These are phyloP conservation scores for Rutidosis leptorrhynchoides DNA, from an alignment of 129 eudicot species.

Conservation along the genomic window DNA sequence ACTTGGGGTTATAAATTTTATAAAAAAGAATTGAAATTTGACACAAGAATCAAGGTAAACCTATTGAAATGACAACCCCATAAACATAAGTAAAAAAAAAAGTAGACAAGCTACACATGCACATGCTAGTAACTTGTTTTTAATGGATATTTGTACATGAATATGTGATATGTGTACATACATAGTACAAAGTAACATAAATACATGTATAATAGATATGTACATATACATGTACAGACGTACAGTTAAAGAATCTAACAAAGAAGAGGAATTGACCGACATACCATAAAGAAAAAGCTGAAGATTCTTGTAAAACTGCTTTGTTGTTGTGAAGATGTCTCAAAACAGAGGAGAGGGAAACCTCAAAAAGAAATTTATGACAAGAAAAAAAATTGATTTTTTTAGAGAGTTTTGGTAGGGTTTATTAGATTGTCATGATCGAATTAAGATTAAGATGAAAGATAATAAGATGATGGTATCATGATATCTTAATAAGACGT, in stretches of 20 bases:
- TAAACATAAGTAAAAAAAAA: conserved; percentile 11
- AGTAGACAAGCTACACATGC: conserved; percentile 35
- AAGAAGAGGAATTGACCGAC: conserved; percentile 17
- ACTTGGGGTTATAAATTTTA: conserved; percentile 8
- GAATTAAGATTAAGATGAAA: conserved; percentile 1
- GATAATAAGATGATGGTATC: too few relatives aligned
- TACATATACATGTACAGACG: not conserved
- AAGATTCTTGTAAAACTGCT: conserved; percentile 19
- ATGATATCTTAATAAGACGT: too few relatives aligned
- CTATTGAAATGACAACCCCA: conserved; percentile 22
- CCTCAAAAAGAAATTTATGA: conserved; percentile 13
- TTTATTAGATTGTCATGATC: too few relatives aligned
- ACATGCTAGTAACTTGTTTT: conserved; percentile 32
- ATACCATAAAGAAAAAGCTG: conserved; percentile 37
- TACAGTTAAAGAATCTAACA: not conserved
- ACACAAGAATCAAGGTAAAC: conserved; percentile 27
- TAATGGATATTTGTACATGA: conserved; percentile 15
- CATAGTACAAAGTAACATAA: too few relatives aligned
- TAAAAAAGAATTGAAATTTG: conserved; percentile 5
- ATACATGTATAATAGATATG: not conserved
- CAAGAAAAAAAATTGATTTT: conserved; percentile 5
- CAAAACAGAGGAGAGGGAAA: conserved; percentile 33
- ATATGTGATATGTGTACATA: conserved; percentile 6
- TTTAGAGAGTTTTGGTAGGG: too few relatives aligned
- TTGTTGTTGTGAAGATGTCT: conserved; percentile 28